These are phyloP conservation scores for Agrocybe praecox DNA, from an alignment of 768 basidiomycete genomes.

Conservation along the genomic window DNA sequence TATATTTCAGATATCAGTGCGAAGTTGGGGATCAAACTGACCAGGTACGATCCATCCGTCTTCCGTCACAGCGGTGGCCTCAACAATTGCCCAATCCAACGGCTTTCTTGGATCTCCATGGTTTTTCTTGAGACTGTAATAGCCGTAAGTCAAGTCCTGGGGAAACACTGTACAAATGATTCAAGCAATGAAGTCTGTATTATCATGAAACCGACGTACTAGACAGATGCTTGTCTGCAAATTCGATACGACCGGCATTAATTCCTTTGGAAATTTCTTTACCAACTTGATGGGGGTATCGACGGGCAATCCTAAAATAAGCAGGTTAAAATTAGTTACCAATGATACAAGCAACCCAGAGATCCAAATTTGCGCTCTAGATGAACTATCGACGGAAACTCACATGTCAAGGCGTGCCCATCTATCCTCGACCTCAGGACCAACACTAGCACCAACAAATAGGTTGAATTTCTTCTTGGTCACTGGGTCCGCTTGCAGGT, in stretches of 20 bases:
- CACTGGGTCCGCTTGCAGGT: slow-evolving; percentile 41
- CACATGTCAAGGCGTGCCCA: slow-evolving; percentile 51
- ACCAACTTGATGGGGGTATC: slow-evolving; percentile 53
- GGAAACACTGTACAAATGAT: slow-evolving; percentile 41
- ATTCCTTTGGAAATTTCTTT: slow-evolving; percentile 51
- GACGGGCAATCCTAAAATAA: slow-evolving; percentile 25
- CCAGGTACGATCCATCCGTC: slow-evolving; percentile 49
- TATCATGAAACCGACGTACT: slow-evolving; percentile 28
- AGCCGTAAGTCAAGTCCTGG: slow-evolving; percentile 50
- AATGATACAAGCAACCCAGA: not conserved
- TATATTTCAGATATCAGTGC: too few relatives aligned
- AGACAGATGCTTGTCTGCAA: slow-evolving; percentile 51
- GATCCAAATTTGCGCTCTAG: too few relatives aligned
- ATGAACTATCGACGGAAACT: too few relatives aligned
- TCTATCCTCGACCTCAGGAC: slow-evolving; percentile 51
- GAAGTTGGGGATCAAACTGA: not conserved
- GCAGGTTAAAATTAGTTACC: not conserved
- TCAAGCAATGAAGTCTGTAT: too few relatives aligned
- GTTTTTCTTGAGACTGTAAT: slow-evolving; percentile 44
- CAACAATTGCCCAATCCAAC: slow-evolving; percentile 52
- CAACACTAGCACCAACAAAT: slow-evolving; percentile 49
- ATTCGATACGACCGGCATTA: slow-evolving; percentile 47
- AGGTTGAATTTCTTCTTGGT: slow-evolving; percentile 51
- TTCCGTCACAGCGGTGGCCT: slow-evolving; percentile 51
- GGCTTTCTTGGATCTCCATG: slow-evolving; percentile 46